A percentile compares a stretch with the other conserved stretches of the same genome.
Evolutionary conservation across 306 rosid genomes (phyloP).

Genomic region (Hippophae gyantsensis): DNA sequence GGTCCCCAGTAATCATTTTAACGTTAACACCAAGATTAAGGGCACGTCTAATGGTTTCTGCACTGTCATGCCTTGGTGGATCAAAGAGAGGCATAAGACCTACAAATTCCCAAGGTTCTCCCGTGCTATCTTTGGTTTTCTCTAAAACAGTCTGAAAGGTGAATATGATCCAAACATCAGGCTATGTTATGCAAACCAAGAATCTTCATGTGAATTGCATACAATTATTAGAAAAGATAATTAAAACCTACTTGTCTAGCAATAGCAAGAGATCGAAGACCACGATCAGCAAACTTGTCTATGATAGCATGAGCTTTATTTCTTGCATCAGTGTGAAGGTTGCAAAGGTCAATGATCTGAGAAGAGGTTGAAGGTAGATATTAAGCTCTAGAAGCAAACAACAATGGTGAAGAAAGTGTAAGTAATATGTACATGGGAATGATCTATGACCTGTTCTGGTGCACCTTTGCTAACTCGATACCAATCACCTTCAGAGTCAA

Average conservation of each 20-base stretch:
- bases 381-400: neutral
- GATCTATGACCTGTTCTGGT: slow-evolving; percentile 64
- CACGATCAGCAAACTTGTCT: slow-evolving; percentile 80
- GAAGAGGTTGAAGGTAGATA: slow-evolving; percentile 7
- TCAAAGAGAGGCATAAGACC: slow-evolving; percentile 91
- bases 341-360: slow-evolving; percentile 73
- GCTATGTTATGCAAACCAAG: neutral
- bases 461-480: slow-evolving; percentile 87
- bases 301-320: slow-evolving; percentile 64
- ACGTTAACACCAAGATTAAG: slow-evolving; percentile 78
- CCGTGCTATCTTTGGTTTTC: slow-evolving; percentile 58
- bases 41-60: slow-evolving; percentile 79
- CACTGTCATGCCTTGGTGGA: slow-evolving; percentile 95
- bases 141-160: slow-evolving; percentile 49
- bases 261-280: slow-evolving; percentile 81
- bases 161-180: neutral
- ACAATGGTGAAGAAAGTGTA: no score
- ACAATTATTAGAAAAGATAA: neutral
- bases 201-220: neutral
- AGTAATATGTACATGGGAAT: no score
- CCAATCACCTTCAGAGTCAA: slow-evolving; percentile 59
- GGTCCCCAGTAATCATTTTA: slow-evolving; percentile 95
- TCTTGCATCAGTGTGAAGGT: slow-evolving; percentile 46
- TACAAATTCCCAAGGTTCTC: slow-evolving; percentile 70
- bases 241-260: slow-evolving; percentile 37